phyloP scores from a whole-genome alignment of 495 filamentous ascomycete species.

The Penicilliopsis zonata region DNA sequence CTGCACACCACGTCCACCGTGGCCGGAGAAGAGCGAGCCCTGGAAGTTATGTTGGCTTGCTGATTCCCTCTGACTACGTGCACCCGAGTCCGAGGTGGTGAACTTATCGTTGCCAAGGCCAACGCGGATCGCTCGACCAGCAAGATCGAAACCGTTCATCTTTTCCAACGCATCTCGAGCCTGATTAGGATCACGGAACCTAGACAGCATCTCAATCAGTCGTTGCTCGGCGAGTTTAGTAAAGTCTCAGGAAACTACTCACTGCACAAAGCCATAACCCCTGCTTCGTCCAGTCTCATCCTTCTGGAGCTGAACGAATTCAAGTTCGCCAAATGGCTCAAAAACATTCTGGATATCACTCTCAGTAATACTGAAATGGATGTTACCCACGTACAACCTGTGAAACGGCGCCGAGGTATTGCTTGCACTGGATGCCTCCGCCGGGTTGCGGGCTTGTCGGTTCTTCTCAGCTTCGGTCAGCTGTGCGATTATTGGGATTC shows the following conservation, averaged over 20 bases:
- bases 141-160: constrained; percentile 99
- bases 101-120: constrained; percentile 99
- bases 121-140: constrained; percentile 93
- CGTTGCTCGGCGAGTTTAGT: constrained; percentile 4
- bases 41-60: constrained; percentile 68
- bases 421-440: constrained; percentile 52
- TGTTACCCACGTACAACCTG: constrained; percentile 97
- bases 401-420: constrained; percentile 85
- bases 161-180: constrained; percentile 92
- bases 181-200: constrained; percentile 83
- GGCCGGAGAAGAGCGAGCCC: constrained; percentile 89
- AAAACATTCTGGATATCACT: constrained; percentile 93
- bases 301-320: constrained; percentile 95
- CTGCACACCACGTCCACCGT: constrained; percentile 78
- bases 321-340: constrained; percentile 94
- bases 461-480: constrained; percentile 98
- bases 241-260: constrained; percentile 29
- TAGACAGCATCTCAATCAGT: constrained; percentile 29
- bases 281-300: constrained; percentile 83
- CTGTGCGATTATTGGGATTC: constrained; percentile 97
- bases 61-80: constrained; percentile 71
- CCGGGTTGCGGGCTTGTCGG: constrained; percentile 79
- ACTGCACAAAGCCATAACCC: constrained; percentile 99
- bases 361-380: constrained; percentile 99
- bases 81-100: constrained; percentile 91